A percentile compares a stretch with the other conserved stretches of the same genome.
These are phyloP conservation scores for Cetradonia linearis DNA, from an alignment of 495 filamentous ascomycete genomes.

Conservation along the genomic window DNA sequence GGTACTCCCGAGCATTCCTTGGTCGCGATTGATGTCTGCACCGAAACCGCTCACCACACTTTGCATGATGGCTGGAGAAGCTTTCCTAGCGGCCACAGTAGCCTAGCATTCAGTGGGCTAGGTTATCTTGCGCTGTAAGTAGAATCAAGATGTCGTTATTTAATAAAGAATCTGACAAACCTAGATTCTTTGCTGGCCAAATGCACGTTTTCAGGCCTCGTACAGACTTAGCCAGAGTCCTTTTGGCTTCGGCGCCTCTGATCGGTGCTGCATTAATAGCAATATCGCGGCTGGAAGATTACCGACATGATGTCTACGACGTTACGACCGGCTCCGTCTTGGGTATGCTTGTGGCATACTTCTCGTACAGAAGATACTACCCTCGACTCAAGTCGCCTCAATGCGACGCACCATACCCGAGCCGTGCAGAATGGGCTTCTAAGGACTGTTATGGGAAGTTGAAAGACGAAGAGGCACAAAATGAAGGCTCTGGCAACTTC, in stretches of 20 bases:
- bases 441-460: constrained; percentile 36
- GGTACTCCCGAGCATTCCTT: constrained; percentile 56
- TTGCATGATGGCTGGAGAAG: constrained; percentile 90
- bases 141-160: background rate
- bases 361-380: constrained; percentile 69
- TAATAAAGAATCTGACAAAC: background rate
- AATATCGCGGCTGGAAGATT: constrained; percentile 85
- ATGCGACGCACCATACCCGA: constrained; percentile 49
- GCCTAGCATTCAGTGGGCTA: constrained; percentile 75
- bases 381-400: constrained; percentile 38
- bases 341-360: constrained; percentile 64
- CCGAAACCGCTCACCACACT: constrained; percentile 61
- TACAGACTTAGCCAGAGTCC: constrained; percentile 50
- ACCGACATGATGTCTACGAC: constrained; percentile 90
- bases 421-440: constrained; percentile 28
- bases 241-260: constrained; percentile 56
- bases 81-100: constrained; percentile 83
- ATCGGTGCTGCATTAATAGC: constrained; percentile 79
- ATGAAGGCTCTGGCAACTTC: constrained; percentile 12
- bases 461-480: constrained; percentile 39
- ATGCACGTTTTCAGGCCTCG: constrained; percentile 67
- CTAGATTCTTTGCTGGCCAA: constrained; percentile 64
- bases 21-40: constrained; percentile 70
- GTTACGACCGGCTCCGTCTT: constrained; percentile 68
- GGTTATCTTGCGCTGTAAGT: constrained; percentile 64